phyloP scores from a whole-genome alignment of 129 eudicot species.

The Saposhnikovia divaricata region DNA sequence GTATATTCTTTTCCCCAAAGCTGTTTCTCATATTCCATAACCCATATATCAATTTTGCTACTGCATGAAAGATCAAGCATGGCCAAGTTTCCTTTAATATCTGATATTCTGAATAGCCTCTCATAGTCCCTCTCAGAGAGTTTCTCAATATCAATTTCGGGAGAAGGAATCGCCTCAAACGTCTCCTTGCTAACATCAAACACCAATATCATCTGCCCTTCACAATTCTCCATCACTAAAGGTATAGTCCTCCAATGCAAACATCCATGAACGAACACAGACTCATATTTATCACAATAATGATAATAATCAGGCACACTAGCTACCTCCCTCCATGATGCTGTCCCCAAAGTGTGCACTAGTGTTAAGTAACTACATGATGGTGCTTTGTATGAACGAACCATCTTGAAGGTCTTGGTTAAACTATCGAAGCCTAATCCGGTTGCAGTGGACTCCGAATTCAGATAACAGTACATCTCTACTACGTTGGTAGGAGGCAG shows the following conservation, averaged over 20 bases:
- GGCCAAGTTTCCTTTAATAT: background rate
- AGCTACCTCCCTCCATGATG: conserved; percentile 13
- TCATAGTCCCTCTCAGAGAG: background rate
- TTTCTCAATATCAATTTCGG: background rate
- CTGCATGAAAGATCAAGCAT: background rate
- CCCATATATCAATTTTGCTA: conserved; percentile 1
- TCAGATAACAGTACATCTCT: too few species aligned
- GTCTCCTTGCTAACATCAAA: conserved; percentile 16
- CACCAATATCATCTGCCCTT: background rate
- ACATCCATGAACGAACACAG: conserved; percentile 17
- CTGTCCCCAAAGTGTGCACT: conserved; percentile 10
- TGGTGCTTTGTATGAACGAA: background rate
- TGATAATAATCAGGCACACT: conserved; percentile 1
- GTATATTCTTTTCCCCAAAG: conserved; percentile 1
- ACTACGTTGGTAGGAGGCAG: background rate
- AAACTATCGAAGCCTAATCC: conserved; percentile 6
- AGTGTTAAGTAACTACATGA: background rate
- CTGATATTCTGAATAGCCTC: background rate
- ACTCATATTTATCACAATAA: background rate
- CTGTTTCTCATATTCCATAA: conserved; percentile 3
- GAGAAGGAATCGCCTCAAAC: conserved; percentile 5
- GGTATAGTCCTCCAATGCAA: conserved; percentile 10
- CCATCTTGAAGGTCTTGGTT: conserved; percentile 3
- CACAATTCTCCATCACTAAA: background rate
- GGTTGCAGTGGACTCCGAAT: background rate